phyloP scores from a whole-genome alignment of 768 basidiomycete species.

The Naematelia encephala region DNA sequence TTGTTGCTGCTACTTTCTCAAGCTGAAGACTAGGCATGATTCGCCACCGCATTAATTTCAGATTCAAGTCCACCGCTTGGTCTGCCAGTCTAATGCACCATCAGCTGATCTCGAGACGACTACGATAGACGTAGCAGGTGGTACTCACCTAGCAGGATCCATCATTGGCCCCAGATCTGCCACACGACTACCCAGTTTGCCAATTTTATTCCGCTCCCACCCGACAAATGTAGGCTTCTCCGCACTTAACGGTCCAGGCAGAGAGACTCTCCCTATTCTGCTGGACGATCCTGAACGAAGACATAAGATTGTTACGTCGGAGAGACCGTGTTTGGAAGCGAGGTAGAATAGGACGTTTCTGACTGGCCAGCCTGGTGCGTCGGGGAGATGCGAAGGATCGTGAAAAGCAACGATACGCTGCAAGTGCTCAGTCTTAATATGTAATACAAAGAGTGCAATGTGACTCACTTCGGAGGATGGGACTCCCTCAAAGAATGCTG shows the following conservation, averaged over 20 bases:
- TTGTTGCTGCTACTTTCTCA: slow-evolving; percentile 75
- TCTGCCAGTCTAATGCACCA: slow-evolving; percentile 66
- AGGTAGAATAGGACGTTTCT: slow-evolving; percentile 87
- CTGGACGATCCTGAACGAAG: slow-evolving; percentile 59
- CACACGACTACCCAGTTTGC: slow-evolving; percentile 78
- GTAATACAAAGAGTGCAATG: slow-evolving; percentile 8
- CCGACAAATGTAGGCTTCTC: slow-evolving; percentile 69
- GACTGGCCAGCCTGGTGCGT: slow-evolving; percentile 85
- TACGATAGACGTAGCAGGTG: too few relatives aligned
- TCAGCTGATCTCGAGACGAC: not conserved
- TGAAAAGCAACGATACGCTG: slow-evolving; percentile 64
- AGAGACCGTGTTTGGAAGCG: slow-evolving; percentile 58
- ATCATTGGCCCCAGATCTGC: slow-evolving; percentile 94
- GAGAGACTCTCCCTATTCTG: slow-evolving; percentile 8
- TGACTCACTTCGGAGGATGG: slow-evolving; percentile 54
- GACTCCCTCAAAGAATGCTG: slow-evolving; percentile 58
- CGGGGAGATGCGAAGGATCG: slow-evolving; percentile 76
- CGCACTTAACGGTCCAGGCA: slow-evolving; percentile 1
- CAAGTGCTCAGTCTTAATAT: not conserved
- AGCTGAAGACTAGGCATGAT: slow-evolving; percentile 85
- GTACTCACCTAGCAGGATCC: slow-evolving; percentile 73
- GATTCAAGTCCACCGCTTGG: slow-evolving; percentile 95
- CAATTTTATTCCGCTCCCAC: slow-evolving; percentile 90
- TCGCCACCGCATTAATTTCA: slow-evolving; percentile 97
- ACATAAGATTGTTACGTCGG: slow-evolving; percentile 62